These are phyloP conservation scores for Sclerotinia minor DNA, from an alignment of 2,329 filamentous ascomycete genomes.

Conservation along the genomic window DNA sequence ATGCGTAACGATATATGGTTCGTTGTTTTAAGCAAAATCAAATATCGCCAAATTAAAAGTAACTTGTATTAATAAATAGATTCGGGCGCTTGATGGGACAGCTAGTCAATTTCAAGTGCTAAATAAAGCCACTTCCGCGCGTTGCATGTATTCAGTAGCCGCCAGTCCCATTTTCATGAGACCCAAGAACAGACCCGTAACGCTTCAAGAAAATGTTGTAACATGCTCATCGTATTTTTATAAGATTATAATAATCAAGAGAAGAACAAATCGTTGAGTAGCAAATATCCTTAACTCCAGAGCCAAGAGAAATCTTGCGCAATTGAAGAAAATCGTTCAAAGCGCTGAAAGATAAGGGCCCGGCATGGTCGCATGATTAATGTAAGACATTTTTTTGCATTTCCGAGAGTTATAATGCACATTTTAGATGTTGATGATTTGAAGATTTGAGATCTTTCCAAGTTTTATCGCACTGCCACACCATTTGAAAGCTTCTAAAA, in stretches of 20 bases:
- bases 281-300: not conserved
- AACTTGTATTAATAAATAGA: slow-evolving; percentile 17
- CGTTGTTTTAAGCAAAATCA: not conserved
- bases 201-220: slow-evolving; percentile 12
- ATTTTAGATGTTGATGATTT: slow-evolving; percentile 9
- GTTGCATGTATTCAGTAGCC: slow-evolving; percentile 20
- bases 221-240: slow-evolving; percentile 13
- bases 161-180: slow-evolving; percentile 21
- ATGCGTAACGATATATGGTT: not conserved
- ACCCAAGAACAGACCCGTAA: slow-evolving; percentile 11
- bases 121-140: slow-evolving; percentile 18
- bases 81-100: slow-evolving; percentile 19
- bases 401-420: slow-evolving; percentile 3
- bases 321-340: not conserved
- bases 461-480: slow-evolving; percentile 21
- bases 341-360: slow-evolving; percentile 7
- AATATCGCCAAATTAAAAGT: not conserved
- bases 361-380: slow-evolving; percentile 23
- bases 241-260: slow-evolving; percentile 12
- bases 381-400: slow-evolving; percentile 18
- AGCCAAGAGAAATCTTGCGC: slow-evolving; percentile 17
- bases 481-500: slow-evolving; percentile 10
- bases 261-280: not conserved
- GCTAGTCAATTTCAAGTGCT: not conserved
- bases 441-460: slow-evolving; percentile 9